Percentiles rank a stretch among this genome's conserved stretches.
Evolutionary conservation across 768 basidiomycete genomes (phyloP).

Genomic region (Sporobolomyces roseus): DNA sequence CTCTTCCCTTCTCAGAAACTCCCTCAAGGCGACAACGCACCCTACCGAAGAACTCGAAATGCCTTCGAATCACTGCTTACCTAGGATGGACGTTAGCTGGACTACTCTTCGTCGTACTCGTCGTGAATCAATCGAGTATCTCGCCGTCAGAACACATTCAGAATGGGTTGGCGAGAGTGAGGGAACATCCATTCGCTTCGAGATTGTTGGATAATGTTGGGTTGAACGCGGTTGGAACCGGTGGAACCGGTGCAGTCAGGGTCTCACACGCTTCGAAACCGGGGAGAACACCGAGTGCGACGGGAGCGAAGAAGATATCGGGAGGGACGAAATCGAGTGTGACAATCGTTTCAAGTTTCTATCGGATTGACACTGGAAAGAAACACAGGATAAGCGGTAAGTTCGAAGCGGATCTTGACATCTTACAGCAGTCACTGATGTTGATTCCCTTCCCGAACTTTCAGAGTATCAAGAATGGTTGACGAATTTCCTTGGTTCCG

Average conservation of each 20-base stretch:
- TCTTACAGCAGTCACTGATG: background rate
- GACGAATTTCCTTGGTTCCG: conserved; percentile 37
- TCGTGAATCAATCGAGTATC: background rate
- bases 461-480: conserved; percentile 43
- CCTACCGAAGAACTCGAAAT: conserved; percentile 7
- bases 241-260: background rate
- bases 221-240: background rate
- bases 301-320: conserved; percentile 1
- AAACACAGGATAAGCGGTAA: conserved; percentile 41
- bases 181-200: conserved; percentile 1
- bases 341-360: conserved; percentile 42
- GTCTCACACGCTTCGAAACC: background rate
- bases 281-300: background rate
- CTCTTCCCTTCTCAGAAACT: background rate
- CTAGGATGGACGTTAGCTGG: conserved; percentile 23
- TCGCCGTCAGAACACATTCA: conserved; percentile 11
- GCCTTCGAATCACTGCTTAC: conserved; percentile 13
- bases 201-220: conserved; percentile 1
- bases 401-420: background rate
- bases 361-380: conserved; percentile 37
- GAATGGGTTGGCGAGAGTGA: background rate
- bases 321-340: conserved; percentile 18
- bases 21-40: background rate
- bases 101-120: conserved; percentile 21
- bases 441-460: background rate